Base-by-base conservation (phyloP, 371 early-diverging fungal genomes). In the Mortierella sp. region DNA sequence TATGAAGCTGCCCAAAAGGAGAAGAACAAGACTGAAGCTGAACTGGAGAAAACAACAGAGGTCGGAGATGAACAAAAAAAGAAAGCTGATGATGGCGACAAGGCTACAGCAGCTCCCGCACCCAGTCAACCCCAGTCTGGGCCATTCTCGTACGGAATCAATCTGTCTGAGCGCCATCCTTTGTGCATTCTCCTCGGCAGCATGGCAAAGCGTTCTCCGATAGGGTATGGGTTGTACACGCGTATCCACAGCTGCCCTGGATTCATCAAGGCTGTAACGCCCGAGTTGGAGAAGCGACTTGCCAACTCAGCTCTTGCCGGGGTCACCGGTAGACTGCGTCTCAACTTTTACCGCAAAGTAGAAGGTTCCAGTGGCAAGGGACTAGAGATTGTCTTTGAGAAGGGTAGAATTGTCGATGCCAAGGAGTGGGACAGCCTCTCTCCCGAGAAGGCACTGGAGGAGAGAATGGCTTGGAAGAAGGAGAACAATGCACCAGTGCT, bases 281-380 rank as follows among this genome's bases (percentile, higher is more conserved):
- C 43, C 6, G 81, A 75, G 4, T 64, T 80, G 26, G 75, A 80
- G 63, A 51, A 37, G 12, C 75, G 81, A 11, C 69, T 80, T 5
- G 64, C 66, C n/a, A 51, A 68, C 24, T 66, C 70, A 0, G 62
- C 70, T n/a, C 43, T 68, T 3, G 60, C 68, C 2, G 73, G 73
- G 0, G 20, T 63, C 14, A 55, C 70, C 8, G 76, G 68, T 11
- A 43, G 30, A 18, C 26, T 76, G 40, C 83, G 57, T 10, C 30
- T 76, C 1, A 62, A 83, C 32, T 83, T 76, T 24, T 83, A 58
- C 65, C 64, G 77, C 26, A 55, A 69, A 35, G 77, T 76, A 9
- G 83, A 73, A 16, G 83, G 83, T 0, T 63, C 40, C 37, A 61
- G 26, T 24, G 68, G 57, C 22, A 72, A 70, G 20, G 83, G 83